Percentiles rank a stretch among this genome's conserved stretches.
phyloP scores from a whole-genome alignment of 768 basidiomycete genomes.

The Xerocomellus amylosporus region DNA sequence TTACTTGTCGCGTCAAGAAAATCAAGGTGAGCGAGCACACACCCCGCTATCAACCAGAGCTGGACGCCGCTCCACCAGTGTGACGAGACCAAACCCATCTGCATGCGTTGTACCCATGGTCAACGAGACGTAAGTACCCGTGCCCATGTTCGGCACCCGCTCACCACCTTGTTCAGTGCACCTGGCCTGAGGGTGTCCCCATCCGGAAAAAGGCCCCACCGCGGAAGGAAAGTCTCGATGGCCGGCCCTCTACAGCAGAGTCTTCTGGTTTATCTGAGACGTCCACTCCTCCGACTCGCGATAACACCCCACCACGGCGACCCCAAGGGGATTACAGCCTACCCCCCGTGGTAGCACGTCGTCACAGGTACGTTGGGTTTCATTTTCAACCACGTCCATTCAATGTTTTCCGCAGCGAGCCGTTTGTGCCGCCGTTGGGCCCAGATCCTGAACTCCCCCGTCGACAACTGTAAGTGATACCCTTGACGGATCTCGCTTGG shows the following conservation, averaged over 20 bases:
- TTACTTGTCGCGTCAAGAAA: slow-evolving; percentile 92
- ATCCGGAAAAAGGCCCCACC: slow-evolving; percentile 61
- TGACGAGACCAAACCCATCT: slow-evolving; percentile 86
- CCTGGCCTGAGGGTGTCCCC: slow-evolving; percentile 80
- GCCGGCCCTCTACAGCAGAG: slow-evolving; percentile 70
- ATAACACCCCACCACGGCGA: slow-evolving; percentile 61
- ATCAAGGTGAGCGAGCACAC: slow-evolving; percentile 65
- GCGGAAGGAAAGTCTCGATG: slow-evolving; percentile 58
- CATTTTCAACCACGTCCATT: slow-evolving; percentile 4
- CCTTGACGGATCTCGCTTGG: background rate
- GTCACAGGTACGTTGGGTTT: slow-evolving; percentile 35
- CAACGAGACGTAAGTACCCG: slow-evolving; percentile 65
- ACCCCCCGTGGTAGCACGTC: slow-evolving; percentile 39
- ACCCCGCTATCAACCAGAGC: background rate
- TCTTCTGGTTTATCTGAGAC: slow-evolving; percentile 70
- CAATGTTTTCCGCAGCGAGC: slow-evolving; percentile 37
- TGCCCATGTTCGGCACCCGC: slow-evolving; percentile 8
- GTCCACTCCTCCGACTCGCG: slow-evolving; percentile 69
- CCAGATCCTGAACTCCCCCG: slow-evolving; percentile 44
- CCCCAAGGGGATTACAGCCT: slow-evolving; percentile 39
- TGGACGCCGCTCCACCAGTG: slow-evolving; percentile 48
- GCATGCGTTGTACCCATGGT: slow-evolving; percentile 82
- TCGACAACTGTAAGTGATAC: slow-evolving; percentile 45
- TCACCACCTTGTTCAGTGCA: slow-evolving; percentile 50
- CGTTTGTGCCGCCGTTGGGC: slow-evolving; percentile 43